Conservation (phyloP, 176 grass and related monocot genomes). For the Avena eriantha region DNA sequence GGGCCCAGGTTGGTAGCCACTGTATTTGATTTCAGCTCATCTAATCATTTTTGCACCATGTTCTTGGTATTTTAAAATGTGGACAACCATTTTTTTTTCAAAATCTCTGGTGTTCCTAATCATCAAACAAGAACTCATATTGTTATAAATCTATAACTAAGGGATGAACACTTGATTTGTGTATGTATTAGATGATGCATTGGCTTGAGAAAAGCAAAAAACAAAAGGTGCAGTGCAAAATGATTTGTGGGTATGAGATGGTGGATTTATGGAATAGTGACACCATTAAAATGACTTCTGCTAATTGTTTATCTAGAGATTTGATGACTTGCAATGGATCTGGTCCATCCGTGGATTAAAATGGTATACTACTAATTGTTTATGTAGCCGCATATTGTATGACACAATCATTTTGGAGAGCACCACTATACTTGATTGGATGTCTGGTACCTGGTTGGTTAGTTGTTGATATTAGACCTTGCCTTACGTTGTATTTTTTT, state of each 20-base stretch:
- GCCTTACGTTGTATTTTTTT: not conserved
- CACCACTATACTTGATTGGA: constrained; percentile 1
- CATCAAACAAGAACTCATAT: not conserved
- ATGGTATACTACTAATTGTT: not conserved
- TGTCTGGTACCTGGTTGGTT: constrained; percentile 10
- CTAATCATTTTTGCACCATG: not conserved
- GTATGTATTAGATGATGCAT: constrained; percentile 2
- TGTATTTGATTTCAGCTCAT: not conserved
- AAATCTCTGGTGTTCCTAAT: not conserved
- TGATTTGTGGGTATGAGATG: not conserved
- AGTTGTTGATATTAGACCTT: not conserved
- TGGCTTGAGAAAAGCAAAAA: not conserved
- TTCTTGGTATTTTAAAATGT: not conserved
- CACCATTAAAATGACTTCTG: not conserved
- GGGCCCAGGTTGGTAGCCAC: constrained; percentile 61
- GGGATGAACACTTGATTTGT: not conserved
- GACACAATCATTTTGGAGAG: not conserved
- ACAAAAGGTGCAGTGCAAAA: not conserved
- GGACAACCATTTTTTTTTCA: constrained; percentile 17
- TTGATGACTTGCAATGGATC: not conserved
- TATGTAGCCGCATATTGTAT: not conserved
- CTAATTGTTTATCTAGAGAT: constrained; percentile 3
- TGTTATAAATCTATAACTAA: not conserved
- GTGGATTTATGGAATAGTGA: no score
- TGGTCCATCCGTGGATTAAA: not conserved